Percentiles rank a stretch among this genome's conserved stretches.
Evolutionary conservation across 257 asterid genomes (phyloP).

Genomic region (Solanum appendiculatum): DNA sequence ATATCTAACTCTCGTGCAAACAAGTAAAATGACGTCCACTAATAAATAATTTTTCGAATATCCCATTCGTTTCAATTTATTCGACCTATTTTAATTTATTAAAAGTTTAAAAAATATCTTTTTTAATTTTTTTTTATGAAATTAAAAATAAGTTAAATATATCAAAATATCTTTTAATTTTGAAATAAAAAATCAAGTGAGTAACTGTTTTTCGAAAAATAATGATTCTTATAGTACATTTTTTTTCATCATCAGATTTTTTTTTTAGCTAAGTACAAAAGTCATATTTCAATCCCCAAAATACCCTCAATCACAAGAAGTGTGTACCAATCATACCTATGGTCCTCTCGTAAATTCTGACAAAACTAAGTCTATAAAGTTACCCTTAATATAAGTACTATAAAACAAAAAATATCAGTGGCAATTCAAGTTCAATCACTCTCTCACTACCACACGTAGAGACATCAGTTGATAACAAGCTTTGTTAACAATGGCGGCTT

Average conservation of each 20-base stretch:
- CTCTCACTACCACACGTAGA: not conserved
- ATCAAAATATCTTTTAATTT: no score
- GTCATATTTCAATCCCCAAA: not conserved
- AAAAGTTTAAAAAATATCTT: no score
- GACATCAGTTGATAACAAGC: not conserved
- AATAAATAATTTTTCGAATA: not conserved
- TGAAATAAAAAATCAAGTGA: no score
- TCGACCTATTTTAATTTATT: no score
- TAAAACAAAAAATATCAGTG: not conserved
- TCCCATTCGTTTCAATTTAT: no score
- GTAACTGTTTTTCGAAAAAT: not conserved
- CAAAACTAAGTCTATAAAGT: not conserved
- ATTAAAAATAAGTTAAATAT: no score
- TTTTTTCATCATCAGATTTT: not conserved
- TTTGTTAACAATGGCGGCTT: constrained; percentile 33
- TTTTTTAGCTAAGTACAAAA: not conserved
- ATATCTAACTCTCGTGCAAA: not conserved
- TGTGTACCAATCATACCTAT: not conserved
- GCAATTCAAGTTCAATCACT: not conserved
- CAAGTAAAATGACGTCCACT: not conserved
- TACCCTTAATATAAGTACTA: not conserved
- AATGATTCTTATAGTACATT: not conserved
- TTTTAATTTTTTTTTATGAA: no score
- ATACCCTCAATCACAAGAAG: not conserved
- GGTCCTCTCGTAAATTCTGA: not conserved